A percentile compares a stretch with the other conserved stretches of the same genome.
Evolutionary conservation across 371 early-diverging fungal species (phyloP).

Genomic region (Apophysomyces trapeziformis): DNA sequence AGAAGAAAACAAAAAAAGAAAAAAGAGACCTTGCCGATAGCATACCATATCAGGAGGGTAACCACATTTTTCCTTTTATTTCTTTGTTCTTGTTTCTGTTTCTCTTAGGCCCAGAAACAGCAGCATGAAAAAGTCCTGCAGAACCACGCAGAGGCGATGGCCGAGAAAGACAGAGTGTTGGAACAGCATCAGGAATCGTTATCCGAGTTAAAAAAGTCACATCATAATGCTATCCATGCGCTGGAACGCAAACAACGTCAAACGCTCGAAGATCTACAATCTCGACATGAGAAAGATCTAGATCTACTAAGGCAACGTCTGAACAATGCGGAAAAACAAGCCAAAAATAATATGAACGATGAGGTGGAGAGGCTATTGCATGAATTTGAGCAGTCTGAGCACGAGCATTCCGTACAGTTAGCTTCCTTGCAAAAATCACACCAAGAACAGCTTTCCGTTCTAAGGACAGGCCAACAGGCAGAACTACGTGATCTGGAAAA

Average conservation of each 20-base stretch:
- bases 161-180: slow-evolving; percentile 46
- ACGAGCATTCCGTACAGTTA: slow-evolving; percentile 43
- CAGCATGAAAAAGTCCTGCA: slow-evolving; percentile 47
- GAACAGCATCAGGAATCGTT: slow-evolving; percentile 41
- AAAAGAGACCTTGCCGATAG: neutral
- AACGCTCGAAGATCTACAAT: slow-evolving; percentile 28
- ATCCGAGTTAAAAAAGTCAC: slow-evolving; percentile 32
- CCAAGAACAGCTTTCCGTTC: slow-evolving; percentile 38
- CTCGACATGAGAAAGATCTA: slow-evolving; percentile 33
- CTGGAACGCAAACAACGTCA: slow-evolving; percentile 42
- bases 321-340: slow-evolving; percentile 36
- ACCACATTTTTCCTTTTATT: neutral
- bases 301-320: slow-evolving; percentile 33
- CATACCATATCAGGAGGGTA: neutral
- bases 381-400: slow-evolving; percentile 57
- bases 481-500: slow-evolving; percentile 32
- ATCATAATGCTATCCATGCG: slow-evolving; percentile 33
- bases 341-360: slow-evolving; percentile 42
- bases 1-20: neutral
- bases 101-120: slow-evolving; percentile 44
- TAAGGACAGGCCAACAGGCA: slow-evolving; percentile 39
- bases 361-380: slow-evolving; percentile 50
- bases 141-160: slow-evolving; percentile 45
- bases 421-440: slow-evolving; percentile 42
- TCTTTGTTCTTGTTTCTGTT: neutral